Conservation (phyloP, 177 flowering plant species). For the Vitis hybrid region DNA sequence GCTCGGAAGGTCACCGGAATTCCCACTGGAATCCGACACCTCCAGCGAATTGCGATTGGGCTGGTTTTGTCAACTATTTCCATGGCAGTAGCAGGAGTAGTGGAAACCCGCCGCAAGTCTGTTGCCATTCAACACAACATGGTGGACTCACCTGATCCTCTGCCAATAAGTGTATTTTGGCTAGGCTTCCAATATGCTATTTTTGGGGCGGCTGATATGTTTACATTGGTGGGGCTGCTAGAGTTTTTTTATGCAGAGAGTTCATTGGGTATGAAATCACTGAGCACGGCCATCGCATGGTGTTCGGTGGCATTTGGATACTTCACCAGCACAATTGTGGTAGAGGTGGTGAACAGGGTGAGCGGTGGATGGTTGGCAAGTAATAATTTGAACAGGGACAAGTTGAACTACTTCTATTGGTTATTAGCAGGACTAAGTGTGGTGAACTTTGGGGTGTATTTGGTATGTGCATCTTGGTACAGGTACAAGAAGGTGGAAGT, state of each 20-base stretch:
- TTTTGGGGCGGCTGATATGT: slow-evolving; percentile 71
- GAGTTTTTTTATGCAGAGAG: slow-evolving; percentile 76
- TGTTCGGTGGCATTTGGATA: slow-evolving; percentile 67
- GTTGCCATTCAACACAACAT: slow-evolving; percentile 47
- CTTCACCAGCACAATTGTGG: slow-evolving; percentile 57
- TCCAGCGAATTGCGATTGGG: slow-evolving; percentile 65
- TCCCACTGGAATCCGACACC: slow-evolving; percentile 64
- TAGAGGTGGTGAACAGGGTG: slow-evolving; percentile 57
- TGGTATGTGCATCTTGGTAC: slow-evolving; percentile 67
- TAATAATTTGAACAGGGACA: slow-evolving; percentile 62
- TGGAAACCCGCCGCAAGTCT: slow-evolving; percentile 53
- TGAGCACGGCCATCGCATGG: slow-evolving; percentile 63
- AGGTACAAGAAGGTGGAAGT: slow-evolving; percentile 45
- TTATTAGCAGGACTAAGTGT: slow-evolving; percentile 49
- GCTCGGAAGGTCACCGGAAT: slow-evolving; percentile 55
- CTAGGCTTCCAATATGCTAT: slow-evolving; percentile 56
- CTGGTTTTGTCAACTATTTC: slow-evolving; percentile 61
- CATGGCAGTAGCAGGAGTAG: slow-evolving; percentile 57
- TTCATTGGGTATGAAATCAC: slow-evolving; percentile 62
- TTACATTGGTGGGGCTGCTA: slow-evolving; percentile 62
- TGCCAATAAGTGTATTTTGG: slow-evolving; percentile 71
- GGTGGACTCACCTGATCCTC: slow-evolving; percentile 47
- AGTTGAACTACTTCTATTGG: slow-evolving; percentile 66
- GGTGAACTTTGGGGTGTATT: slow-evolving; percentile 54
- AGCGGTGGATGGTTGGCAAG: slow-evolving; percentile 71